Evolutionary conservation across 225 moss, liverwort and hornwort species (phyloP), one percentile per base, ranked within the genome.

Genomic region (Polytrichum commune): DNA sequence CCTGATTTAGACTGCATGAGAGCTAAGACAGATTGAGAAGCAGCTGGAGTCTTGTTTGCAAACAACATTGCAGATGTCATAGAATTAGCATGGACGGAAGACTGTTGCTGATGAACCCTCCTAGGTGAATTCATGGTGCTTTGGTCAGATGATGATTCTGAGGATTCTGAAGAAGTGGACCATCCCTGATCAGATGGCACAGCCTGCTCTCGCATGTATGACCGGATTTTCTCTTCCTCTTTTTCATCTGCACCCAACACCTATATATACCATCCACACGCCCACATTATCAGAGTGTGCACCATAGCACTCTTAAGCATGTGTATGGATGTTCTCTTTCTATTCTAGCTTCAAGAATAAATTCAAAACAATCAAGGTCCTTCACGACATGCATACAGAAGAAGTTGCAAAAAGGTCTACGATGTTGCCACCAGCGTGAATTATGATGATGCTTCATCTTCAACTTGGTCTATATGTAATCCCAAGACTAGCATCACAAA

Each of bases 221-320:
- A 54, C 57, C 63, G 46, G 18, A 67, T 73, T 67, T 64, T 78
- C 73, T 74, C 81, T 75, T 81, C 77, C 69, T 81, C 81, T 68
- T 60, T 72, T 46, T 53, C 72, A 75, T 77, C 84, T 62, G 55
- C 69, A 65, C 84, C 80, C 69, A 72, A 46, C n/a, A 70, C 57
- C 70, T 70, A 55, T 22, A 19, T 18, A 18, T 4, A 35, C 70
- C 29, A 57, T 8, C 29, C 27, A n/a, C 18, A 30, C n/a, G 29
- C 35, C 27, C 19, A 56, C 16, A 16, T 70, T 55, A 4, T 46
- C 3, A 46, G 46, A 13, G 38, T 38, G 38, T 38, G 38, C 10
- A 38, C 38, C 38, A 38, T 13, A 38, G 10, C 10, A 46, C 13
- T 46, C 46, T 13, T 38, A 38, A 38, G 38, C 10, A 10, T 38